These are phyloP conservation scores for Prunus padus DNA, from an alignment of 306 rosid species.

Conservation along the genomic window DNA sequence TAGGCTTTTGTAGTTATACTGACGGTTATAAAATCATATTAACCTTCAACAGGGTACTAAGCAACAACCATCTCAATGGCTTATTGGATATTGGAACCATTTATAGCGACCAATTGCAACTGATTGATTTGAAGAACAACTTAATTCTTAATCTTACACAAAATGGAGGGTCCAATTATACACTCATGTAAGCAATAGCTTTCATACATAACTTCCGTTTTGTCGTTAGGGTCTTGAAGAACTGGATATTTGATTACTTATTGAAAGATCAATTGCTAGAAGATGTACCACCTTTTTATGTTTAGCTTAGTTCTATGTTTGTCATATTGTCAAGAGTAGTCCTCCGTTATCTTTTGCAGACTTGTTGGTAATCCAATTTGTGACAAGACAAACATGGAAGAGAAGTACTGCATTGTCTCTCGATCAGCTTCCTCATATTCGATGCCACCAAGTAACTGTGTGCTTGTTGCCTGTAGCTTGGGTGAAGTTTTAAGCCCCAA, in stretches of 20 bases:
- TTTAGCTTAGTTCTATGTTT: neutral
- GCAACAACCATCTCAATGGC: conserved; percentile 31
- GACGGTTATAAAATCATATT: neutral
- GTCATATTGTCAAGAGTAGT: neutral
- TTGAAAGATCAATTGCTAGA: neutral
- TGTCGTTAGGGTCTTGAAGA: neutral
- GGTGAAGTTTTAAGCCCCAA: conserved; percentile 48
- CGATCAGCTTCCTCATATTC: conserved; percentile 20
- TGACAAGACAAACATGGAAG: conserved; percentile 1
- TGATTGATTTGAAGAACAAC: conserved; percentile 28
- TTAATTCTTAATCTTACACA: neutral
- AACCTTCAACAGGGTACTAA: conserved; percentile 29
- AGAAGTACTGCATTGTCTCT: conserved; percentile 39
- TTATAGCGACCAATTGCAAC: conserved; percentile 11
- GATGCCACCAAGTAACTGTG: conserved; percentile 39
- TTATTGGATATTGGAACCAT: conserved; percentile 18
- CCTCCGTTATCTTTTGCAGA: conserved; percentile 31
- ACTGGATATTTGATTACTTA: no score
- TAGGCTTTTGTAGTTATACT: no score
- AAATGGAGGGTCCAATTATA: neutral
- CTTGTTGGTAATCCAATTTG: conserved; percentile 57
- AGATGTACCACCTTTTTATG: neutral
- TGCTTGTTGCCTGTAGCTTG: conserved; percentile 30
- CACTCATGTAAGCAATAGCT: conserved; percentile 28
- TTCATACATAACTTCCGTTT: neutral